Percentiles rank a stretch among this genome's conserved stretches.
Conservation (phyloP, 2,329 filamentous ascomycete genomes). For the Dryadomyces sulphureus region DNA sequence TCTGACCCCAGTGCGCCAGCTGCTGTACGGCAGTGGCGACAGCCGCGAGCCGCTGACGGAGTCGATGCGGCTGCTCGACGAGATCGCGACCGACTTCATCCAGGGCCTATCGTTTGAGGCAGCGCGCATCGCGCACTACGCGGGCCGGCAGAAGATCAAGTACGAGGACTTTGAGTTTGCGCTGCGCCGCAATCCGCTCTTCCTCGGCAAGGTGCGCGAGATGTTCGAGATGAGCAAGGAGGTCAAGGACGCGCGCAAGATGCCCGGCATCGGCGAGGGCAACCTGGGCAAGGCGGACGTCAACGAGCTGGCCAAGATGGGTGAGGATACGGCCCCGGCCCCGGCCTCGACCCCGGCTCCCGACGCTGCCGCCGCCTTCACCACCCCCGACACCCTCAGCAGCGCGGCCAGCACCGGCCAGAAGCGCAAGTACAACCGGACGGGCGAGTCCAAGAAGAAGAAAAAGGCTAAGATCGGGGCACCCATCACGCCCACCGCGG, state of each 20-base stretch:
- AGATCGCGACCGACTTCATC: constrained; percentile 93
- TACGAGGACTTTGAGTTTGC: constrained; percentile 97
- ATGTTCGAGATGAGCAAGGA: constrained; percentile 77
- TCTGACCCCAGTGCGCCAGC: constrained; percentile 42
- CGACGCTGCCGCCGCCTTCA: no score
- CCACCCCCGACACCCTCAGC: constrained; percentile 3
- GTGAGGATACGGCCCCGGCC: no score
- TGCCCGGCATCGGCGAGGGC: constrained; percentile 52
- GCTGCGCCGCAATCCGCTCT: constrained; percentile 68
- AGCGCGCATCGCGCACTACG: constrained; percentile 69
- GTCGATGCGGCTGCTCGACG: constrained; percentile 78
- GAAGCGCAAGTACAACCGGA: constrained; percentile 6
- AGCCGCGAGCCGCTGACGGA: constrained; percentile 62
- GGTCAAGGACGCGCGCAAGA: constrained; percentile 70
- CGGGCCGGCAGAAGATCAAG: constrained; percentile 90
- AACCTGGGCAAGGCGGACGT: constrained; percentile 14
- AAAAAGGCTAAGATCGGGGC: constrained; percentile 12
- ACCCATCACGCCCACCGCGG: background rate
- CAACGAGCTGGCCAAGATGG: constrained; percentile 13
- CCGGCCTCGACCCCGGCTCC: no score
- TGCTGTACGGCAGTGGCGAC: constrained; percentile 73
- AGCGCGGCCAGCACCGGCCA: constrained; percentile 3
- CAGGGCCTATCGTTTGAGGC: constrained; percentile 87
- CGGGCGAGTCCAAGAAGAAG: constrained; percentile 9
- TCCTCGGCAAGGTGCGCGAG: constrained; percentile 80